phyloP scores from a whole-genome alignment of 2,329 filamentous ascomycete genomes.

The Calonectria pauciramosa region DNA sequence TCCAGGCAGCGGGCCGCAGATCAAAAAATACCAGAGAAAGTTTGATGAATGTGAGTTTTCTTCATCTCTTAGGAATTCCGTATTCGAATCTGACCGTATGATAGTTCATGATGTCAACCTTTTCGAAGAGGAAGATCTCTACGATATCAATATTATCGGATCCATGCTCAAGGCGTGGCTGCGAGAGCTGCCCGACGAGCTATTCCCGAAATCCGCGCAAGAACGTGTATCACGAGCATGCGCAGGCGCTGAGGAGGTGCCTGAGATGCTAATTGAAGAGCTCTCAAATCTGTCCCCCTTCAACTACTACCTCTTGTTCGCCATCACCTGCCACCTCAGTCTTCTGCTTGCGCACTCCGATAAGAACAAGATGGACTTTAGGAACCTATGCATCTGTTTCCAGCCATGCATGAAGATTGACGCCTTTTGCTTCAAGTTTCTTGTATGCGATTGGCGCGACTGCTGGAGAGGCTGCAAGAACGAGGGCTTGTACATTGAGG shows the following conservation, averaged over 20 bases:
- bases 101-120: slow-evolving; percentile 89
- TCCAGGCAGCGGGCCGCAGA: slow-evolving; percentile 88
- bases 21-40: slow-evolving; percentile 92
- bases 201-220: slow-evolving; percentile 89
- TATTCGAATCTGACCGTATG: slow-evolving; percentile 17
- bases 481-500: slow-evolving; percentile 83
- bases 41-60: slow-evolving; percentile 82
- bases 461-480: slow-evolving; percentile 98
- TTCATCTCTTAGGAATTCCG: background rate
- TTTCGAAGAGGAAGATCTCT: slow-evolving; percentile 87
- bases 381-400: slow-evolving; percentile 96
- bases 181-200: slow-evolving; percentile 91
- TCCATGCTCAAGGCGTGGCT: slow-evolving; percentile 98
- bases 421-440: slow-evolving; percentile 92
- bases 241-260: slow-evolving; percentile 82
- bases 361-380: slow-evolving; percentile 98
- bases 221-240: slow-evolving; percentile 85
- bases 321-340: slow-evolving; percentile 96
- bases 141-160: slow-evolving; percentile 96
- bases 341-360: slow-evolving; percentile 91
- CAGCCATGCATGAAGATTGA: slow-evolving; percentile 98
- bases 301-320: slow-evolving; percentile 98
- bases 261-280: slow-evolving; percentile 89
- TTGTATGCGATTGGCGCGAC: slow-evolving; percentile 95
- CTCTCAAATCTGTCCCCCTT: slow-evolving; percentile 95